Percentiles rank a stretch among this genome's conserved stretches.
Evolutionary conservation across 2,329 filamentous ascomycete genomes (phyloP).

Genomic region (Phyllosticta capitalensis): DNA sequence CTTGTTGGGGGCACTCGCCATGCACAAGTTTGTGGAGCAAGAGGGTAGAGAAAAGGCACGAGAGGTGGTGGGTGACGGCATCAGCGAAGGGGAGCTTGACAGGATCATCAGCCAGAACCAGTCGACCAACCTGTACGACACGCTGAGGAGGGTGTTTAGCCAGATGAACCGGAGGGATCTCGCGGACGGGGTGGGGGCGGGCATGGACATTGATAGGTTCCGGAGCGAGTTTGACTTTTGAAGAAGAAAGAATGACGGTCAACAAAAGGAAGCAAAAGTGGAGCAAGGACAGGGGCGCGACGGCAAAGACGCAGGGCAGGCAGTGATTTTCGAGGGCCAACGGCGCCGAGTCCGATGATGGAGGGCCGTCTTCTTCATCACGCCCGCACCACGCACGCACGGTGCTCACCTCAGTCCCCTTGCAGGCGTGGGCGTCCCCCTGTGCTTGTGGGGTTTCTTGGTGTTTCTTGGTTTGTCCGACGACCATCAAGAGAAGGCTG

Average conservation of each 20-base stretch:
- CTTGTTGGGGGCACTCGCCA: constrained; percentile 79
- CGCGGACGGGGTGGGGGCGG: constrained; percentile 75
- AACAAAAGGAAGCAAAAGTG: not conserved
- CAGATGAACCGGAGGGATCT: constrained; percentile 89
- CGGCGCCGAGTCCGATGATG: not conserved
- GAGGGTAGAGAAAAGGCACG: constrained; percentile 74
- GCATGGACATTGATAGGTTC: constrained; percentile 86
- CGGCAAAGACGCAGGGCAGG: not conserved
- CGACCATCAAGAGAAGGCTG: not conserved
- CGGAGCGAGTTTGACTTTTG: constrained; percentile 83
- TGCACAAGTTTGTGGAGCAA: constrained; percentile 90
- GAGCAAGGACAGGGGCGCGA: not conserved
- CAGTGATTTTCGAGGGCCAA: not conserved
- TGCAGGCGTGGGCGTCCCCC: not conserved
- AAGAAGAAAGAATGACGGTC: not conserved
- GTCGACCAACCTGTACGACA: constrained; percentile 95
- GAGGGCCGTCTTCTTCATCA: not conserved
- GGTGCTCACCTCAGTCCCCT: not conserved
- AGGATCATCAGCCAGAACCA: constrained; percentile 90
- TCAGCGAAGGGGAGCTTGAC: constrained; percentile 66
- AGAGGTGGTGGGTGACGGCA: constrained; percentile 57
- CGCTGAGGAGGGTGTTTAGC: constrained; percentile 83
- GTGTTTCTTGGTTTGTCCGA: not conserved
- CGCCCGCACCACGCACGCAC: not conserved
- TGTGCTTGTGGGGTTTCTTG: not conserved